phyloP scores from a whole-genome alignment of 495 filamentous ascomycete species.

The Daldinia decipiens region DNA sequence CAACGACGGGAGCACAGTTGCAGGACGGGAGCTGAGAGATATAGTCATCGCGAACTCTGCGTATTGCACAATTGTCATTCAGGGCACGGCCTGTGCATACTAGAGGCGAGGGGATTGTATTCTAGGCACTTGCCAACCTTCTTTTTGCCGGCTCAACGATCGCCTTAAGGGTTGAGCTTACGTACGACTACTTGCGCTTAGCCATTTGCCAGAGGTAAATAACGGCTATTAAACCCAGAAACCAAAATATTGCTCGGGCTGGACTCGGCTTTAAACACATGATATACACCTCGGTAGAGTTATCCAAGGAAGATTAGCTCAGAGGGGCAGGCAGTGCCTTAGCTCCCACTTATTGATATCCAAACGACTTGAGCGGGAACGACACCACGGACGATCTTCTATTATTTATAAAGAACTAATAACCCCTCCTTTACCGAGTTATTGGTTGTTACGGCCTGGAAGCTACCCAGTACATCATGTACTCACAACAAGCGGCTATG shows the following conservation, averaged over 20 bases:
- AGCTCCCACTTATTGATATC: constrained; percentile 21
- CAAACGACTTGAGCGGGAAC: constrained; percentile 37
- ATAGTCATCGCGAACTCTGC: not conserved
- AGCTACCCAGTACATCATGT: constrained; percentile 56
- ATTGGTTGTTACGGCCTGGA: constrained; percentile 5
- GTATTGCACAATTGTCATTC: constrained; percentile 2
- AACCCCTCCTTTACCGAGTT: not conserved
- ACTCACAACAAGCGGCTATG: constrained; percentile 64
- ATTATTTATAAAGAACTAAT: constrained; percentile 26
- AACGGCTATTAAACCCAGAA: constrained; percentile 25
- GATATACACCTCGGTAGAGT: constrained; percentile 21
- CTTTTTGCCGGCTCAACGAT: constrained; percentile 13
- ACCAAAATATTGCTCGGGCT: constrained; percentile 43
- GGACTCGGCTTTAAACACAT: constrained; percentile 44
- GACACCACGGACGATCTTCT: constrained; percentile 41
- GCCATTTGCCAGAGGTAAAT: constrained; percentile 45
- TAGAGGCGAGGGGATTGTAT: constrained; percentile 24
- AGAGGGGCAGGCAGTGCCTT: constrained; percentile 43
- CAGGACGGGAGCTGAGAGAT: not conserved
- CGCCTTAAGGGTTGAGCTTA: constrained; percentile 34
- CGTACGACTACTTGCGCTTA: constrained; percentile 26
- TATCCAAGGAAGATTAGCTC: constrained; percentile 15
- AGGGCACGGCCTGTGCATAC: constrained; percentile 31
- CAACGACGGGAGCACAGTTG: constrained; percentile 12
- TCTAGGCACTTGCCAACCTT: constrained; percentile 23